phyloP scores from a whole-genome alignment of 805 yeast genomes.

The Zygosaccharomyces rouxii region DNA sequence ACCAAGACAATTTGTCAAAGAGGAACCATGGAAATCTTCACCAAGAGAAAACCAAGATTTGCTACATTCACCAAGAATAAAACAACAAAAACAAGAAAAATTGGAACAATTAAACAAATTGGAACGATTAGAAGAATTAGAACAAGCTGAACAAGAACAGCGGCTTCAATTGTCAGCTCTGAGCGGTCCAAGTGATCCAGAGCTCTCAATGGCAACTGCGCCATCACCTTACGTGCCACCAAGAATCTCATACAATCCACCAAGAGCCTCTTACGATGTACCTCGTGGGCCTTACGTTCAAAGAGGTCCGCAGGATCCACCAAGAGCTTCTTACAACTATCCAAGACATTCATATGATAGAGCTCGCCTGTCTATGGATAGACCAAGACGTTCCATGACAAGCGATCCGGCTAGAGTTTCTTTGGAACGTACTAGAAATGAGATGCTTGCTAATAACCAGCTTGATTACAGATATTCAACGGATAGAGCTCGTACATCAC shows the following conservation, averaged over 20 bases:
- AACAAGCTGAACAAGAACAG: constrained; percentile 2
- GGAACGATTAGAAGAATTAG: constrained; percentile 3
- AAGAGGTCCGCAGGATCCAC: constrained; percentile 3
- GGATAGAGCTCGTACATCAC: constrained; percentile 39
- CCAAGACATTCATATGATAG: constrained; percentile 2
- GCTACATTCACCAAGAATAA: constrained; percentile 22
- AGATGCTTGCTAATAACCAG: constrained; percentile 37
- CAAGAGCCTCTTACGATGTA: neutral
- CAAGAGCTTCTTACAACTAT: constrained; percentile 1
- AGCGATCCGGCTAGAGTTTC: constrained; percentile 30
- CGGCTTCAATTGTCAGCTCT: constrained; percentile 1
- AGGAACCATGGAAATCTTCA: constrained; percentile 20
- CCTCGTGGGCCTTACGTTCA: neutral
- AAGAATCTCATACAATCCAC: neutral
- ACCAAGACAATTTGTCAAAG: constrained; percentile 26
- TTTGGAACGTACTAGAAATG: constrained; percentile 36
- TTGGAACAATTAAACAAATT: neutral
- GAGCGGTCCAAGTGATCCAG: neutral
- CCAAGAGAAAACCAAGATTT: constrained; percentile 30
- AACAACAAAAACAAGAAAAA: constrained; percentile 1
- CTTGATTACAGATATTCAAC: constrained; percentile 37
- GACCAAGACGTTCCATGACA: constrained; percentile 10
- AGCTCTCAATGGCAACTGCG: neutral
- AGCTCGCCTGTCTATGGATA: constrained; percentile 1
- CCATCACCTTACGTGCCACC: neutral